A percentile compares a stretch with the other conserved stretches of the same genome.
Conservation (phyloP, 1,139 yeast species). For the Hemisphaericaspora lyxosophila region DNA sequence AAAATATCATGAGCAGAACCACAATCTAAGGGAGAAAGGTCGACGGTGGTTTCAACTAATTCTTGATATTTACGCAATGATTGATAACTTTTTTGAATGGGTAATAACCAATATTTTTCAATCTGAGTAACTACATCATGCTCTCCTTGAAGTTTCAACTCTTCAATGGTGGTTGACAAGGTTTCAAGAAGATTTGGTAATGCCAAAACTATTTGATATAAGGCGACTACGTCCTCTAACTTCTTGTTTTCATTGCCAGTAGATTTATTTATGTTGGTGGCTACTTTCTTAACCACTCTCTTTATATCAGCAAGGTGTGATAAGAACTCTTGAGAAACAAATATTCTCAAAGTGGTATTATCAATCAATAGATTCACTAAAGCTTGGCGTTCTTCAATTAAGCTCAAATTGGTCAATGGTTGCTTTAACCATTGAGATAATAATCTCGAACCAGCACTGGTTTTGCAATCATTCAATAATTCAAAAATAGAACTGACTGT, state of each 20-base stretch:
- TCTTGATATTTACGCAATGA: conserved; percentile 73
- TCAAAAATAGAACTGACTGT: conserved; percentile 66
- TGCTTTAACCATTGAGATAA: conserved; percentile 95
- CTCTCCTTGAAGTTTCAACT: conserved; percentile 37
- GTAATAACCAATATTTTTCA: conserved; percentile 53
- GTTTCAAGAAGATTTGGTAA: conserved; percentile 66
- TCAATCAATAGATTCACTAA: conserved; percentile 73
- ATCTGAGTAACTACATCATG: conserved; percentile 34
- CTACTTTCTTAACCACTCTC: conserved; percentile 65
- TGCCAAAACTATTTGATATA: conserved; percentile 73
- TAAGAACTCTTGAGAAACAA: conserved; percentile 66
- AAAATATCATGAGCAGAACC: conserved; percentile 38
- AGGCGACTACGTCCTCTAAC: conserved; percentile 86
- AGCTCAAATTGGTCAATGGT: conserved; percentile 67
- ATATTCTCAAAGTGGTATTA: conserved; percentile 64
- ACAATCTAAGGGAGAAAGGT: conserved; percentile 71
- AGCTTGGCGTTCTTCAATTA: conserved; percentile 66
- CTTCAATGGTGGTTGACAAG: conserved; percentile 4
- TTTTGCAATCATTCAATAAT: conserved; percentile 80
- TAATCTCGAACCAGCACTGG: conserved; percentile 80
- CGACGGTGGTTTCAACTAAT: conserved; percentile 89
- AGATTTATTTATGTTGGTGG: conserved; percentile 38
- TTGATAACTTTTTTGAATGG: conserved; percentile 47
- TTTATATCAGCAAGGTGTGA: conserved; percentile 80
- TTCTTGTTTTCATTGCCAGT: conserved; percentile 42